phyloP scores from a whole-genome alignment of 2,329 filamentous ascomycete species.

The Aspergillus novofumigatus region DNA sequence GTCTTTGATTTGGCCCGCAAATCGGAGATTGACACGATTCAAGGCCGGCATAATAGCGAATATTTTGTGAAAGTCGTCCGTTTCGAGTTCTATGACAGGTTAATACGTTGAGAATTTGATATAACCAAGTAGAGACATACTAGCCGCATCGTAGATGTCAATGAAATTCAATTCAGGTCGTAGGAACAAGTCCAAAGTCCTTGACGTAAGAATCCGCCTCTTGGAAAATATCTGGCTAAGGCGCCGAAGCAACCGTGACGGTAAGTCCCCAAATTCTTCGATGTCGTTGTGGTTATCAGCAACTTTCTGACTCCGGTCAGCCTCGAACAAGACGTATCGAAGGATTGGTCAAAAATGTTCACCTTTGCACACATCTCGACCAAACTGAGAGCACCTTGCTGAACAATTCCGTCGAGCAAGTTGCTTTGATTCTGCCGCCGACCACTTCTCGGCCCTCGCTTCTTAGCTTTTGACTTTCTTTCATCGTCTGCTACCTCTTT shows the following conservation, averaged over 20 bases:
- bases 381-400: slow-evolving; percentile 41
- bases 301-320: slow-evolving; percentile 46
- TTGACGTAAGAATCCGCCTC: slow-evolving; percentile 53
- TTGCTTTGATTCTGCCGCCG: slow-evolving; percentile 78
- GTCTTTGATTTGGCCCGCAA: slow-evolving; percentile 90
- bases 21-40: slow-evolving; percentile 68
- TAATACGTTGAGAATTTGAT: slow-evolving; percentile 26
- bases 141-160: slow-evolving; percentile 58
- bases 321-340: neutral
- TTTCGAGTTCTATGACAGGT: slow-evolving; percentile 54
- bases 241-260: slow-evolving; percentile 52
- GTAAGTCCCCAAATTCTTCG: slow-evolving; percentile 62
- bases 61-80: slow-evolving; percentile 74
- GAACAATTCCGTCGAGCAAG: slow-evolving; percentile 67
- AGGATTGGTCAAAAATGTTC: slow-evolving; percentile 3
- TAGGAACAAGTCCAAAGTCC: slow-evolving; percentile 45
- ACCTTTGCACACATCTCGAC: slow-evolving; percentile 57
- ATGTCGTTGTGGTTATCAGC: slow-evolving; percentile 61
- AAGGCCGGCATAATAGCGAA: slow-evolving; percentile 70
- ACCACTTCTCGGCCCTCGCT: slow-evolving; percentile 52
- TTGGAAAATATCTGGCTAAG: slow-evolving; percentile 63
- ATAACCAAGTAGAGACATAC: slow-evolving; percentile 33
- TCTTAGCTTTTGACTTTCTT: slow-evolving; percentile 54
- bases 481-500: slow-evolving; percentile 67
- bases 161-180: slow-evolving; percentile 53